Evolutionary conservation across 2,329 filamentous ascomycete species (phyloP).

Genomic region (Cladosporium halotolerans): DNA sequence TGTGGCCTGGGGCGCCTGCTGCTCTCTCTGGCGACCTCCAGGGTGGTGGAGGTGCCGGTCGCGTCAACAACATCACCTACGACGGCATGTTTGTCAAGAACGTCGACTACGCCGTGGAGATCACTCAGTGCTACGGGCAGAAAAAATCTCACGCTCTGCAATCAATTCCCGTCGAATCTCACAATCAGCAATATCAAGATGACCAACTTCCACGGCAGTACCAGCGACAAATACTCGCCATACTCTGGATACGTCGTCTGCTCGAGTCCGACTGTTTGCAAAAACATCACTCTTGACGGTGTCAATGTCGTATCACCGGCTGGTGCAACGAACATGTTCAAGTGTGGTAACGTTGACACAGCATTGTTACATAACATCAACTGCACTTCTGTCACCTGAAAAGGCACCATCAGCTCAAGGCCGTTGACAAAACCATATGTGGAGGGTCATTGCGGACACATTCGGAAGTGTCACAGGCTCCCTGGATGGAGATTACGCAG

Average conservation of each 20-base stretch:
- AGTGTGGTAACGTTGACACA: conserved; percentile 28
- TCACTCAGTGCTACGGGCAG: conserved; percentile 62
- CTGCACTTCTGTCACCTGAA: conserved; percentile 19
- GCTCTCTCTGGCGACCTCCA: conserved; percentile 55
- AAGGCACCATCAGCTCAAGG: not conserved
- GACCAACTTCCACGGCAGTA: conserved; percentile 51
- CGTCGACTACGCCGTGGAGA: conserved; percentile 59
- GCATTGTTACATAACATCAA: conserved; percentile 25
- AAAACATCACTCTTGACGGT: conserved; percentile 40
- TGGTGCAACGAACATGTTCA: conserved; percentile 24
- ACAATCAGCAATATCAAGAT: conserved; percentile 52
- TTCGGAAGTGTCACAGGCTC: not conserved
- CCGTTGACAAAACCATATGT: not conserved
- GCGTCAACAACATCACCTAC: conserved; percentile 62
- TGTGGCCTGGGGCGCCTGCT: conserved; percentile 57
- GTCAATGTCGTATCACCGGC: conserved; percentile 23
- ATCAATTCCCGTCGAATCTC: conserved; percentile 50
- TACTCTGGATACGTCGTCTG: conserved; percentile 41
- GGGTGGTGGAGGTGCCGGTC: conserved; percentile 58
- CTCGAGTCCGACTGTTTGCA: conserved; percentile 41
- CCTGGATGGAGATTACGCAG: not conserved
- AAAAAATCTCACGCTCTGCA: conserved; percentile 56
- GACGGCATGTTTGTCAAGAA: conserved; percentile 55
- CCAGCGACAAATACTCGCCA: conserved; percentile 39
- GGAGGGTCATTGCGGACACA: not conserved